Evolutionary conservation across 2,329 filamentous ascomycete genomes (phyloP).

Genomic region (Xylariaceae sp.): DNA sequence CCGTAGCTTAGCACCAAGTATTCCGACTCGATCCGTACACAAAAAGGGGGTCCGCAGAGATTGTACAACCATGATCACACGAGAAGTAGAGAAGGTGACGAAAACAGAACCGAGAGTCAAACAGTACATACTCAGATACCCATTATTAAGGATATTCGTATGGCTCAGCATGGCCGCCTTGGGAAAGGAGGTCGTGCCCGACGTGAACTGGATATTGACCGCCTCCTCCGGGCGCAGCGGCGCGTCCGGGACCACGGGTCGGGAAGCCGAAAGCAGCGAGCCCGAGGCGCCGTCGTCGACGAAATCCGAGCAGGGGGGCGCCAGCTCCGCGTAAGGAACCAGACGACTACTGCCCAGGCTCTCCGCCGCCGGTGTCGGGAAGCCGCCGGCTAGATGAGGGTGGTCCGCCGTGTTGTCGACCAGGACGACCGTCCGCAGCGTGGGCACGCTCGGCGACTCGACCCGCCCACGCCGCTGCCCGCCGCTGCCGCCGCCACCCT

Average conservation of each 20-base stretch:
- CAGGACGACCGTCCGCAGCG: conserved; percentile 62
- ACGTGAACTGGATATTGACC: conserved; percentile 95
- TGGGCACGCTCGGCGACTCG: conserved; percentile 50
- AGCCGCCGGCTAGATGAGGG: conserved; percentile 33
- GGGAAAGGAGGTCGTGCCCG: conserved; percentile 82
- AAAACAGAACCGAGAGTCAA: no score
- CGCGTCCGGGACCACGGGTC: conserved; percentile 34
- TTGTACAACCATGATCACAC: no score
- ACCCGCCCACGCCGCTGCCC: conserved; percentile 24
- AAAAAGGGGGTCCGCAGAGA: no score
- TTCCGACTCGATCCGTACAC: no score
- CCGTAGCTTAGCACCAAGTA: no score
- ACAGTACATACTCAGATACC: no score
- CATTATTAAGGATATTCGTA: conserved; percentile 86
- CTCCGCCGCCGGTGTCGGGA: conserved; percentile 25
- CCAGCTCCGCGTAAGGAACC: conserved; percentile 37
- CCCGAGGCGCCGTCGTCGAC: not conserved
- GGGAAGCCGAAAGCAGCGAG: conserved; percentile 4
- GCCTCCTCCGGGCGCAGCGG: conserved; percentile 57
- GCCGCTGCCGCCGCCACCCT: conserved; percentile 11
- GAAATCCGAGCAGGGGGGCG: conserved; percentile 20
- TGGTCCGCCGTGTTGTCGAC: conserved; percentile 65
- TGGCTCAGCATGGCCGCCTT: conserved; percentile 90
- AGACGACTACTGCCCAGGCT: conserved; percentile 35
- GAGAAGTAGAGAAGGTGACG: no score